phyloP scores from a whole-genome alignment of 2,329 filamentous ascomycete genomes.

The Epichloe festucae region DNA sequence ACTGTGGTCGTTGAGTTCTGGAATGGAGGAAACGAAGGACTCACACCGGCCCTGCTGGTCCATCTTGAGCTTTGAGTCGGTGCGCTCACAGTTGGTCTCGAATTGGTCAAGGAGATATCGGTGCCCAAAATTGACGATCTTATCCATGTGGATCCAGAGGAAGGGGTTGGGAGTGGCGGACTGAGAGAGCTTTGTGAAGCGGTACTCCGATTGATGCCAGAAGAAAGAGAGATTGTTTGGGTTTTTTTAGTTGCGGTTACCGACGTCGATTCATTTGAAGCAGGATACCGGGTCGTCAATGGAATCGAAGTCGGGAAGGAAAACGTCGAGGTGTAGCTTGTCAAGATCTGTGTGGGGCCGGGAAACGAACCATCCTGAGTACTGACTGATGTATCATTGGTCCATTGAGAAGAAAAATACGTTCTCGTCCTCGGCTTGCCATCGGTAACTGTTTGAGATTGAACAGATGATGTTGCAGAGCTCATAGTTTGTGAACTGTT shows the following conservation, averaged over 20 bases:
- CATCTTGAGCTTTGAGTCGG: background rate
- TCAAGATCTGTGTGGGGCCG: background rate
- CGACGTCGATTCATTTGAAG: background rate
- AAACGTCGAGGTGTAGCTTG: background rate
- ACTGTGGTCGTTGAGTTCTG: constrained; percentile 10
- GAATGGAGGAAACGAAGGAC: background rate
- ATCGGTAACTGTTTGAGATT: background rate
- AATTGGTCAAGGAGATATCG: background rate
- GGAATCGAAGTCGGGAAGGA: constrained; percentile 1
- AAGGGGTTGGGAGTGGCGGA: background rate
- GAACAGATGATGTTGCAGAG: background rate
- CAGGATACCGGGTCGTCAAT: background rate
- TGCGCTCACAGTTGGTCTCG: background rate
- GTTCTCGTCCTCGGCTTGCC: constrained; percentile 2
- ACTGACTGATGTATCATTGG: constrained; percentile 1
- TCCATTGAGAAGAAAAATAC: constrained; percentile 3
- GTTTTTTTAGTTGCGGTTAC: background rate
- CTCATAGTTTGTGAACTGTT: background rate
- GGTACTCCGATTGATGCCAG: background rate
- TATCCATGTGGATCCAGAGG: background rate
- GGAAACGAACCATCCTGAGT: background rate
- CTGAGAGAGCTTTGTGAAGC: background rate
- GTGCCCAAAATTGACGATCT: constrained; percentile 3
- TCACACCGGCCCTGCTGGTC: background rate
- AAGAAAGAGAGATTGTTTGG: background rate